A percentile compares a stretch with the other conserved stretches of the same genome.
These are phyloP conservation scores for Fragilariopsis cylindrus DNA, from an alignment of 108 stramenopile species.

Conservation along the genomic window DNA sequence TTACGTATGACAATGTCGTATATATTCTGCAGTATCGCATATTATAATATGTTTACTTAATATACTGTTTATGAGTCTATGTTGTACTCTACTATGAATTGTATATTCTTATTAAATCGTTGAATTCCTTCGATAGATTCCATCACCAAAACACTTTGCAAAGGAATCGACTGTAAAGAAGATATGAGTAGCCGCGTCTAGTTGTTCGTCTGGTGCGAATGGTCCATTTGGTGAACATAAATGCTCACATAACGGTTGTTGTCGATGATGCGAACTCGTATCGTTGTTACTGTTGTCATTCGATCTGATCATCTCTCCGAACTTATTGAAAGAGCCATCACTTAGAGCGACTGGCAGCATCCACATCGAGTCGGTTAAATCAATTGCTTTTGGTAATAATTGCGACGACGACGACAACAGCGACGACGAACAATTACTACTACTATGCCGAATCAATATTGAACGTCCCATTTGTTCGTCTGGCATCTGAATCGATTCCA, in stretches of 20 bases:
- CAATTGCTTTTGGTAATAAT: background rate
- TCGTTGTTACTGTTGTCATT: background rate
- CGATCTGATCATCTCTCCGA: background rate
- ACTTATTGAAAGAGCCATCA: conserved; percentile 19
- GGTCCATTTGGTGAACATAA: conserved; percentile 13
- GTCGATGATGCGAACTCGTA: too few species aligned
- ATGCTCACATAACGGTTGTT: background rate
- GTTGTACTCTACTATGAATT: too few species aligned
- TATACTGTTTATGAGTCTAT: too few species aligned
- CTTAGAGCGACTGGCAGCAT: too few species aligned
- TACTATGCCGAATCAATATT: conserved; percentile 1
- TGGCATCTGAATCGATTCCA: too few species aligned
- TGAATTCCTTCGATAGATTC: too few species aligned
- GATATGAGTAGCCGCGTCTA: conserved; percentile 36
- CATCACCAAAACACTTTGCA: background rate
- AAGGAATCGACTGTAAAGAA: conserved; percentile 33
- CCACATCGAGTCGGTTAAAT: too few species aligned
- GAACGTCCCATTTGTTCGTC: background rate
- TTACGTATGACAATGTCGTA: too few species aligned
- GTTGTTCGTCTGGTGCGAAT: conserved; percentile 43
- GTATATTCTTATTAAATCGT: too few species aligned
- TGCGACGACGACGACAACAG: background rate
- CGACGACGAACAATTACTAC: conserved; percentile 1
- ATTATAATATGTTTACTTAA: too few species aligned
- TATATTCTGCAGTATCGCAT: too few species aligned